A percentile compares a stretch with the other conserved stretches of the same genome.
Evolutionary conservation across 176 grass and related monocot species (phyloP).

Genomic region (bread wheat (Triticum aestivum)): IWGSC_CS_RefSeq_v2.1 NC_057794.1:482151233-482151732

Average conservation of each 20-base stretch:
- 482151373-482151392: conserved; percentile 1
- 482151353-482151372: background rate
- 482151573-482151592: conserved; percentile 89
- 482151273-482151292: background rate
- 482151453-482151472: conserved; percentile 75
- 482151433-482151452: conserved; percentile 70
- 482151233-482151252: conserved; percentile 9
- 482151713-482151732: background rate
- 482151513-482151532: conserved; percentile 90
- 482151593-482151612: conserved; percentile 77
- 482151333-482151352: background rate
- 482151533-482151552: conserved; percentile 70
- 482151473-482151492: conserved; percentile 85
- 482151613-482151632: conserved; percentile 5
- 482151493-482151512: conserved; percentile 95
- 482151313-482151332: background rate
- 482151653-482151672: background rate
- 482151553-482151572: conserved; percentile 84
- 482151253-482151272: conserved; percentile 13
- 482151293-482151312: background rate
- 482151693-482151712: background rate
- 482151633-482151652: background rate
- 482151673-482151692: conserved; percentile 2
- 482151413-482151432: conserved; percentile 9
- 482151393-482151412: background rate